phyloP scores from a whole-genome alignment of 768 basidiomycete species.

The Agaricus subrufescens region DNA sequence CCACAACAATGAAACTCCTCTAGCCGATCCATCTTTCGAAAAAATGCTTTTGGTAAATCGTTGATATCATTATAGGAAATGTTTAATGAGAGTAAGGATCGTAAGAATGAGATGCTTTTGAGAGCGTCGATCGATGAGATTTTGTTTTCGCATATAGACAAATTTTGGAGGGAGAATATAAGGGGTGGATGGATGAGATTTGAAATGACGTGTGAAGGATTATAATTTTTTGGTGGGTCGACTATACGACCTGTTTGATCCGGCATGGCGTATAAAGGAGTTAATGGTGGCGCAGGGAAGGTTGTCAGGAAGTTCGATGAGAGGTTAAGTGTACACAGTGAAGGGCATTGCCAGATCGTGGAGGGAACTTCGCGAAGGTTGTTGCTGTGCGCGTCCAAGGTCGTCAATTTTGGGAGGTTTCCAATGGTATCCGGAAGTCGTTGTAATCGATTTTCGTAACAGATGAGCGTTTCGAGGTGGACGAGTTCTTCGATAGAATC shows the following conservation, averaged over 20 bases:
- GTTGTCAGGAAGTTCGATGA: slow-evolving; percentile 76
- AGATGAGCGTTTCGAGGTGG: slow-evolving; percentile 69
- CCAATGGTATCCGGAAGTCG: slow-evolving; percentile 75
- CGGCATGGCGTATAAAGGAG: neutral
- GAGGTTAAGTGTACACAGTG: slow-evolving; percentile 69
- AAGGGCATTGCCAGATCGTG: slow-evolving; percentile 80
- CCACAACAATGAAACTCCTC: slow-evolving; percentile 92
- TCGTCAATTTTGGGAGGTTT: slow-evolving; percentile 64
- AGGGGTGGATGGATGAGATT: slow-evolving; percentile 22
- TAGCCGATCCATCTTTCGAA: slow-evolving; percentile 63
- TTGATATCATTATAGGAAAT: slow-evolving; percentile 93
- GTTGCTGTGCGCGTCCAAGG: slow-evolving; percentile 89
- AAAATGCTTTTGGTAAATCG: slow-evolving; percentile 76
- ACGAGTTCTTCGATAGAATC: slow-evolving; percentile 75
- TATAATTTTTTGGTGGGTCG: neutral
- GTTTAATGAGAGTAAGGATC: slow-evolving; percentile 73
- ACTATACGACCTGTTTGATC: too few species aligned
- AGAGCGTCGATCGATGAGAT: slow-evolving; percentile 67
- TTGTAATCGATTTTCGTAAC: slow-evolving; percentile 87
- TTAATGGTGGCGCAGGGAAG: slow-evolving; percentile 3
- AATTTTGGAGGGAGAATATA: slow-evolving; percentile 69
- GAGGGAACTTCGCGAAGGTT: slow-evolving; percentile 71
- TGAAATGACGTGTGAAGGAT: slow-evolving; percentile 31
- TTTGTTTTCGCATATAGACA: slow-evolving; percentile 89
- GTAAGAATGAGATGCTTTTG: slow-evolving; percentile 1